Base-by-base conservation (phyloP, 2,329 filamentous ascomycete species). In the Hypoxylon sp. region DNA sequence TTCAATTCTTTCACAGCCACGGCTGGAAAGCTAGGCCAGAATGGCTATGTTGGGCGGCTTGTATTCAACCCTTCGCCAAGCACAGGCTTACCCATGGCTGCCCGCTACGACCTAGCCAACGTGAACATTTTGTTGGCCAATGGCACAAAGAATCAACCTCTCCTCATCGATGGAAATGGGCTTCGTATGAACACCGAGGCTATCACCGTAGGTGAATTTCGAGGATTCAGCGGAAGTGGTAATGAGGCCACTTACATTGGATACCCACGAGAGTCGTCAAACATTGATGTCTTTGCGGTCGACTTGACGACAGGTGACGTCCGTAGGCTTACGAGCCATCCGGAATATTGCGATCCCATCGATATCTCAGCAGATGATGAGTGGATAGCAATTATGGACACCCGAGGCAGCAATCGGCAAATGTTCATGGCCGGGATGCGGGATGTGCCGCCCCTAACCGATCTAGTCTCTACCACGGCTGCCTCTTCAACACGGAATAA, bases 401-500 rank as follows among this genome's bases (percentile, higher is more conserved):
- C 82, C 0, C 80, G 82, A 13, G 80, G 79, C 3, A 79, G 73
- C 0, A 67, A 78, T n/a, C 79, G 83, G 1, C 79, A 81, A 65
- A 82, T 83, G 79, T 85, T 73, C 46, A 73, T 80, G 62, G 70
- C 78, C 0, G 77, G 78, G 10, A 78, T 85, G 78, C 80, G 82
- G 24, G 67, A 74, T 3, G 74, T 85, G 0, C 83, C 83, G 1
- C 82, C 82, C 0, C n/a, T 85, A 0, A 78, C 76, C 6, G 82
- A 84, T 52, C 46, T 81, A 4, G 67, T 82, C 29, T 67, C 75
- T 2, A 73, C 72, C 0, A 76, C 77, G 0, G 76, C 76, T 0
- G 75, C 75, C 4, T 77, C 82, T 0, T 83, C 82, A 0, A 81
- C 78, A 1, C 80, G 84, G 5, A 85, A 86, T 65, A 85, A 86